phyloP scores from a whole-genome alignment of 768 basidiomycete genomes.

The Panaeolus cyanescens region DNA sequence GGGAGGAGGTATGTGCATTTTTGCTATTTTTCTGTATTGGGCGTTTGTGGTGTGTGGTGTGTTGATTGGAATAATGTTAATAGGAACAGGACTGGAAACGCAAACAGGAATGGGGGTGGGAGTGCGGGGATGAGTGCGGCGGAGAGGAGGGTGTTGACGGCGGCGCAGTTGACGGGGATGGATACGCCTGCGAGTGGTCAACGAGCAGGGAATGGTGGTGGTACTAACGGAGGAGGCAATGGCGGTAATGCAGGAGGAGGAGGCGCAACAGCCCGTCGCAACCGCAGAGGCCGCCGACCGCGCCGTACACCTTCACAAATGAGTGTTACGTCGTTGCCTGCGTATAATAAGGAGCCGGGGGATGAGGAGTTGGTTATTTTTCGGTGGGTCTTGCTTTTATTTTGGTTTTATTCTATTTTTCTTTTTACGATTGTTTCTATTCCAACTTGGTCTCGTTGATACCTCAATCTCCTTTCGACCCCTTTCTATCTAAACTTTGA shows the following conservation, averaged over 20 bases:
- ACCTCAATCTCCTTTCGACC: no score
- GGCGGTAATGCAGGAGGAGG: slow-evolving; percentile 25
- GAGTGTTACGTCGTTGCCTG: slow-evolving; percentile 75
- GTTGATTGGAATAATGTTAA: no score
- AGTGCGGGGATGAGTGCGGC: slow-evolving; percentile 4
- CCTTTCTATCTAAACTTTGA: neutral
- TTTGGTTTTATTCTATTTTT: neutral
- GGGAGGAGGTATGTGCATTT: no score
- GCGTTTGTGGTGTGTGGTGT: no score
- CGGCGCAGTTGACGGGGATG: slow-evolving; percentile 60
- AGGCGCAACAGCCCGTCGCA: slow-evolving; percentile 22
- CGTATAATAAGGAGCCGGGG: slow-evolving; percentile 83
- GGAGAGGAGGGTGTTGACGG: slow-evolving; percentile 45
- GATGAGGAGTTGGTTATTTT: slow-evolving; percentile 79
- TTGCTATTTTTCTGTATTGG: no score
- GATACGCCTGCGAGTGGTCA: no score
- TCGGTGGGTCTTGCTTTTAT: slow-evolving; percentile 31
- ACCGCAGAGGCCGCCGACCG: slow-evolving; percentile 36
- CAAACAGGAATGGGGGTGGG: slow-evolving; percentile 5
- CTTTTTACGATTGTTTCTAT: neutral
- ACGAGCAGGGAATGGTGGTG: slow-evolving; percentile 48
- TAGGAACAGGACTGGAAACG: neutral
- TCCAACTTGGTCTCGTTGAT: neutral
- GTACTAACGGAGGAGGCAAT: slow-evolving; percentile 19
- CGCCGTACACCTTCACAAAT: slow-evolving; percentile 80